Evolutionary conservation across 2,329 filamentous ascomycete genomes (phyloP), one percentile per base, ranked within the genome.

Genomic region (Aurifilum marmelostoma): DNA sequence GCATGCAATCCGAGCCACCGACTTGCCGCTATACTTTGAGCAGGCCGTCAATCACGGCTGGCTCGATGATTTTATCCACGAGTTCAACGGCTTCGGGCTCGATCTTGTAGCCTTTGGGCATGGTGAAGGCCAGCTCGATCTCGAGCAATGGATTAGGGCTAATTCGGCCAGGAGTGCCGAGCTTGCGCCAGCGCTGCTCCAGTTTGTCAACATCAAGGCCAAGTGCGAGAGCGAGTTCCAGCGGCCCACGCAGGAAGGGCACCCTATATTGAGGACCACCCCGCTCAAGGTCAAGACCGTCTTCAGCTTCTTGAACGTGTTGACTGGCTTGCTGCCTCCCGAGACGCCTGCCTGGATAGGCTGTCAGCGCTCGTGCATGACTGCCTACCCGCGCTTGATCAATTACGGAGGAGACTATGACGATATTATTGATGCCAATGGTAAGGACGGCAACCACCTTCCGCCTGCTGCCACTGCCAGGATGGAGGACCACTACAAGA

Each of bases 401-500:
- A 99, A 99, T 76, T 98, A 97, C 74, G 94, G 94, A 2, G 93
- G 97, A 79, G 94, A 92, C 4, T 94, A 91, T 72, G 94, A 99
- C 78, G 92, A 96, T 68, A 89, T 98, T 56, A 94, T 99, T 73
- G 93, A 98, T 75, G 85, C 86, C 12, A 97, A 97, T 76, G 92
- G 93, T 59, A 87, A 89, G 74, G 88, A 91, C 27, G 90, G 92
- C n/a, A 97, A 98, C 75, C 86, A 88, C 1, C 85, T 99, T 1
- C 91, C 94, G 0, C 84, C 87, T 27, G 89, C 90, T 29, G 93
- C 95, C 66, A 94, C 97, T 73, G 89, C 87, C 72, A 92, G 93
- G 78, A 99, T 99, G 96, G 94, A 98, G 76, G 93, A 97, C 73
- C 91, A 97, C 72, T 99, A 97, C 79, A 97, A 97, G 80, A 92